phyloP scores from a whole-genome alignment of 805 yeast genomes.

The Brettanomyces anomalus region DNA sequence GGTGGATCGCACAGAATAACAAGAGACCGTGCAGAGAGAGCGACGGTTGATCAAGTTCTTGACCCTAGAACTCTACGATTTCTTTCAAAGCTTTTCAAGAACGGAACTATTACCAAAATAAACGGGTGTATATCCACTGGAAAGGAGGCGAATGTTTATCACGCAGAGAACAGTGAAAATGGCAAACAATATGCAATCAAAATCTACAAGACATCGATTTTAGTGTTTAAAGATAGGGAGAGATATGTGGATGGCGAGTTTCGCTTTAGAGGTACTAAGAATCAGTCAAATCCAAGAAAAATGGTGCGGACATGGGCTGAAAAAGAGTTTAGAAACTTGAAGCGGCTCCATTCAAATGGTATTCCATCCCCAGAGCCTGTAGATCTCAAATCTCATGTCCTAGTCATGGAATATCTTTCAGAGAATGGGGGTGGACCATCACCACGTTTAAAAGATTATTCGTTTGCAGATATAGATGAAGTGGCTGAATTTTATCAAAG shows the following conservation, averaged over 20 bases:
- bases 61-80: conserved; percentile 91
- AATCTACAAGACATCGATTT: conserved; percentile 90
- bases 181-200: conserved; percentile 75
- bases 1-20: conserved; percentile 49
- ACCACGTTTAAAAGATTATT: conserved; percentile 82
- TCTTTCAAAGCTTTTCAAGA: conserved; percentile 69
- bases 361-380: conserved; percentile 93
- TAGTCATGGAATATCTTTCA: conserved; percentile 87
- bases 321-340: conserved; percentile 89
- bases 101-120: conserved; percentile 75
- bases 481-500: conserved; percentile 62
- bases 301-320: conserved; percentile 99
- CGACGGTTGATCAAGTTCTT: conserved; percentile 92
- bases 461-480: conserved; percentile 58
- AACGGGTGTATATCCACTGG: conserved; percentile 96
- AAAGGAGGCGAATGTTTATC: conserved; percentile 97
- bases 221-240: conserved; percentile 96
- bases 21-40: conserved; percentile 85
- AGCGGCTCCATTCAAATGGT: conserved; percentile 67
- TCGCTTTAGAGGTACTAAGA: conserved; percentile 78
- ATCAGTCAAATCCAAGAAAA: conserved; percentile 87
- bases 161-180: conserved; percentile 44
- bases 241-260: conserved; percentile 94
- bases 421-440: conserved; percentile 82
- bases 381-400: conserved; percentile 79